phyloP scores from a whole-genome alignment of 805 yeast species.

The Candida suzukii region DNA sequence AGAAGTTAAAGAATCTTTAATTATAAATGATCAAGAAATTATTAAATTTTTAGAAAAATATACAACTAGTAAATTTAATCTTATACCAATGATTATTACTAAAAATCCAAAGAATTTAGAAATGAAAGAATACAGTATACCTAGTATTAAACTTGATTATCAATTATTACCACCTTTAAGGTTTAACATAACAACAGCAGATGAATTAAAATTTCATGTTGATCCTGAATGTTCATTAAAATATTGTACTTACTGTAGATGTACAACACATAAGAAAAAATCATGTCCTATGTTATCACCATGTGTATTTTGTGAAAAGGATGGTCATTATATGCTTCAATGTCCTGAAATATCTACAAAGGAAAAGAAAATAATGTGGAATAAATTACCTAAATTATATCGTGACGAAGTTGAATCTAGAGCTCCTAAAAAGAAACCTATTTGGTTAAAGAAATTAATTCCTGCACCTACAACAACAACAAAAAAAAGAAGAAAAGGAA shows the following conservation, averaged over 20 bases:
- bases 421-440: neutral
- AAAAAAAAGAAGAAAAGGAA: neutral
- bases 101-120: no score
- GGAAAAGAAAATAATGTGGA: neutral
- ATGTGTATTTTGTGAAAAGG: neutral
- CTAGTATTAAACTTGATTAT: no score
- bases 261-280: neutral
- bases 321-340: neutral
- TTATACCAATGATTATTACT: no score
- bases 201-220: neutral
- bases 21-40: no score
- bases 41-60: no score
- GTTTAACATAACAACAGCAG: no score
- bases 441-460: constrained; percentile 1
- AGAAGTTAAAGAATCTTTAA: no score
- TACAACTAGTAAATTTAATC: no score
- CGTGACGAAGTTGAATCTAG: neutral
- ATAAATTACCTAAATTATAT: neutral
- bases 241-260: neutral
- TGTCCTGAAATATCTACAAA: neutral
- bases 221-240: neutral
- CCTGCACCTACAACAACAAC: neutral
- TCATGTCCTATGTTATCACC: neutral
- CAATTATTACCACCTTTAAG: neutral
- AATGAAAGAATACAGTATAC: no score